Conservation (phyloP, 768 basidiomycete species). For the Leccinum fibrillosum region DNA sequence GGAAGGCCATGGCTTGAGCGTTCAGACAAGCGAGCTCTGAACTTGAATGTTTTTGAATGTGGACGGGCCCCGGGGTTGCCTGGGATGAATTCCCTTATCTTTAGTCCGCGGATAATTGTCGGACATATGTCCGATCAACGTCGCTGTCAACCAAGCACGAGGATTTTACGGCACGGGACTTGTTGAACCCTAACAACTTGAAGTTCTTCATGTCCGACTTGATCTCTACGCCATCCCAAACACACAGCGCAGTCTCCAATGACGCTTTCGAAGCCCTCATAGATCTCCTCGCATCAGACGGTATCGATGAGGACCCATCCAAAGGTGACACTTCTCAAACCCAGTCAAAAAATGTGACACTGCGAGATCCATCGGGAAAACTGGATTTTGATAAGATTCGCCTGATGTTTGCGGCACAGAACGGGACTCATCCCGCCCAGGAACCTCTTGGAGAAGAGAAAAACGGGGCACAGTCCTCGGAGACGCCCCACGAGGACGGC, state of each 20-base stretch:
- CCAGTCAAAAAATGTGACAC: constrained; percentile 2
- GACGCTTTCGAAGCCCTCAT: constrained; percentile 28
- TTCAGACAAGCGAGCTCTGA: background rate
- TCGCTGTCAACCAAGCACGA: too few species aligned
- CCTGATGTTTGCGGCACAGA: constrained; percentile 22
- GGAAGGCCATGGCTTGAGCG: constrained; percentile 16
- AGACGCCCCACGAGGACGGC: constrained; percentile 1
- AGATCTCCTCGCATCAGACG: constrained; percentile 30
- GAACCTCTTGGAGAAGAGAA: background rate
- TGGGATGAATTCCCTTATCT: background rate
- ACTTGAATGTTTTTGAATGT: background rate
- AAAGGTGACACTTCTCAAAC: background rate
- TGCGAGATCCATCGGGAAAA: constrained; percentile 30
- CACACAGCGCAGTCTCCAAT: constrained; percentile 15
- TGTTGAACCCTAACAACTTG: background rate
- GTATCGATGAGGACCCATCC: constrained; percentile 12
- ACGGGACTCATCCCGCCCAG: background rate
- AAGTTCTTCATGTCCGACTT: constrained; percentile 18
- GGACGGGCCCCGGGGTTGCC: background rate
- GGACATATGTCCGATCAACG: too few species aligned
- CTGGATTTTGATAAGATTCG: constrained; percentile 32
- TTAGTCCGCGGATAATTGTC: background rate
- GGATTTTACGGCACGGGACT: background rate
- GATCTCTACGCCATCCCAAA: constrained; percentile 23
- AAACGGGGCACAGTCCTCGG: background rate